A percentile compares a stretch with the other conserved stretches of the same genome.
Conservation (phyloP, 2,329 filamentous ascomycete genomes). For the Paraphaeosphaeria sporulosa region DNA sequence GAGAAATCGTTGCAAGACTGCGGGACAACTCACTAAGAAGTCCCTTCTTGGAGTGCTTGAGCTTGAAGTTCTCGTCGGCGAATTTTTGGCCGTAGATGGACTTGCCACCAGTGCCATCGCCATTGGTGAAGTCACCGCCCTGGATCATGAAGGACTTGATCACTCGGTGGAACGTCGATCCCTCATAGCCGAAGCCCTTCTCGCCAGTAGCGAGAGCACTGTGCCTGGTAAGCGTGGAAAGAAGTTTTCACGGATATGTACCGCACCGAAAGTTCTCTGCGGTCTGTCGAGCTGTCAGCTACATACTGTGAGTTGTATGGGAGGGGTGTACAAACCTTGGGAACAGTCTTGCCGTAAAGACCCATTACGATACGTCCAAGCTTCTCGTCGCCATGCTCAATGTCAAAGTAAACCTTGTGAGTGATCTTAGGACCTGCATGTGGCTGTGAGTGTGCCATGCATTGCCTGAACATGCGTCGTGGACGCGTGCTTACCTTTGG, state of each 20-base stretch:
- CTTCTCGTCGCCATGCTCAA: constrained; percentile 75
- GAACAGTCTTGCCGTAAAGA: constrained; percentile 86
- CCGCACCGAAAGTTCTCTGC: constrained; percentile 68
- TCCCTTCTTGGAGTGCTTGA: constrained; percentile 87
- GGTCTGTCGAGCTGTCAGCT: constrained; percentile 55
- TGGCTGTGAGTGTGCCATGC: constrained; percentile 3
- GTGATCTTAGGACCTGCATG: constrained; percentile 85
- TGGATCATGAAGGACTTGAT: constrained; percentile 94
- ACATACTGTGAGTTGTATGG: background rate
- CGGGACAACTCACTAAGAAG: constrained; percentile 65
- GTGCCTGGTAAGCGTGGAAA: constrained; percentile 47
- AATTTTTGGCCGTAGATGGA: constrained; percentile 88
- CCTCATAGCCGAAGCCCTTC: constrained; percentile 85
- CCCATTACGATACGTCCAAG: constrained; percentile 81
- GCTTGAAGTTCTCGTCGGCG: constrained; percentile 92
- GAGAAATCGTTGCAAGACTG: background rate
- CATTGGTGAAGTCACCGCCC: constrained; percentile 85
- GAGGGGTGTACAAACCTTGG: constrained; percentile 62
- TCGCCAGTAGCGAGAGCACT: constrained; percentile 83
- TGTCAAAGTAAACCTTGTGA: constrained; percentile 90
- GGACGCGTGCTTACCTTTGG: constrained; percentile 46
- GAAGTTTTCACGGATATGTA: background rate
- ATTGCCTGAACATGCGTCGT: background rate
- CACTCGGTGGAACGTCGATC: constrained; percentile 85
- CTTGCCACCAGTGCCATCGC: constrained; percentile 84